These are phyloP conservation scores for Talaromyces trachyspermus DNA, from an alignment of 495 filamentous ascomycete genomes.

Conservation along the genomic window DNA sequence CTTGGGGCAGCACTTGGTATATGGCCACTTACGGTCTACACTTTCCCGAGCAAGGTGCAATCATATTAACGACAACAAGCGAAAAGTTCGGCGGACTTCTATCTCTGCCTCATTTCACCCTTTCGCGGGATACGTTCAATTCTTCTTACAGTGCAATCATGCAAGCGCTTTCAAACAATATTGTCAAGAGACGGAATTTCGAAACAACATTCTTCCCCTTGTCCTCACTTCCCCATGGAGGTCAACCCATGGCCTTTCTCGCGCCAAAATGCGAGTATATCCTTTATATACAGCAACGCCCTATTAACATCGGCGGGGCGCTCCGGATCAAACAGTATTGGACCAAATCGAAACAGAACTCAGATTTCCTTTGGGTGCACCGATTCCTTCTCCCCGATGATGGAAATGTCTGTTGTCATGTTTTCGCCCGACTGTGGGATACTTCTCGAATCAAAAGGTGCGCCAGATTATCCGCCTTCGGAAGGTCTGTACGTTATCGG, in stretches of 20 bases:
- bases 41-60: constrained; percentile 64
- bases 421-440: constrained; percentile 94
- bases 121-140: constrained; percentile 57
- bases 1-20: constrained; percentile 63
- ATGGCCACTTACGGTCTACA: constrained; percentile 75
- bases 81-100: constrained; percentile 90
- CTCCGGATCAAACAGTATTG: constrained; percentile 37
- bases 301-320: constrained; percentile 30
- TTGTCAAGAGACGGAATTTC: constrained; percentile 51
- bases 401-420: constrained; percentile 75
- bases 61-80: constrained; percentile 78
- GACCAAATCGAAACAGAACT: constrained; percentile 75
- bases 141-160: constrained; percentile 61
- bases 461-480: constrained; percentile 58
- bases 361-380: constrained; percentile 75
- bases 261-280: constrained; percentile 82
- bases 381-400: constrained; percentile 57
- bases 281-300: constrained; percentile 78
- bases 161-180: constrained; percentile 57
- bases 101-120: constrained; percentile 73
- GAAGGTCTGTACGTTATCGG: constrained; percentile 66
- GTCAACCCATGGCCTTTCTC: constrained; percentile 49
- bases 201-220: constrained; percentile 50
- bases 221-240: constrained; percentile 52
- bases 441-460: constrained; percentile 80